Evolutionary conservation across 2,329 filamentous ascomycete species (phyloP).

Genomic region (Lachnellula subtilissima): DNA sequence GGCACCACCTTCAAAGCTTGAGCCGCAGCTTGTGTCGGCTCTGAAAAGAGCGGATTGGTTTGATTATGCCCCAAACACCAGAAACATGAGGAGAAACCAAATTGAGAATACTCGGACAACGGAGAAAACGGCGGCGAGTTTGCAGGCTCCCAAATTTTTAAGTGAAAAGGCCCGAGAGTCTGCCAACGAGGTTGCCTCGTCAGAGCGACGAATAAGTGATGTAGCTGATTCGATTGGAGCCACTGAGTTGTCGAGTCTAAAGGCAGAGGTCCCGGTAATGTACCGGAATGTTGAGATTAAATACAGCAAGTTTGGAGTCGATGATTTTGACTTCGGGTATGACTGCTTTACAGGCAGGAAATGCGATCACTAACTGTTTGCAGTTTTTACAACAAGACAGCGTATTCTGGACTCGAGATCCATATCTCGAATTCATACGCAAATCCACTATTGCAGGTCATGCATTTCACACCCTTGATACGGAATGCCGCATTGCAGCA

Average conservation of each 20-base stretch:
- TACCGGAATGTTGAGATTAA: slow-evolving; percentile 97
- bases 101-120: slow-evolving; percentile 68
- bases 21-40: slow-evolving; percentile 62
- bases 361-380: slow-evolving; percentile 11
- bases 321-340: slow-evolving; percentile 95
- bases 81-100: slow-evolving; percentile 73
- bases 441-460: slow-evolving; percentile 84
- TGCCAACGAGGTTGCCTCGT: slow-evolving; percentile 38
- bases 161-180: slow-evolving; percentile 84
- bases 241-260: slow-evolving; percentile 66
- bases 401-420: slow-evolving; percentile 86
- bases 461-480: slow-evolving; percentile 83
- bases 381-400: slow-evolving; percentile 91
- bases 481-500: slow-evolving; percentile 87
- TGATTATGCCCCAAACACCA: slow-evolving; percentile 71
- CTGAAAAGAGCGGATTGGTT: slow-evolving; percentile 72
- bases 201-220: slow-evolving; percentile 45
- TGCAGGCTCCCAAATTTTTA: slow-evolving; percentile 81
- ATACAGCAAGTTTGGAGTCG: slow-evolving; percentile 98
- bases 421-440: slow-evolving; percentile 97
- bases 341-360: slow-evolving; percentile 28
- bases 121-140: slow-evolving; percentile 55
- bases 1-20: slow-evolving; percentile 71
- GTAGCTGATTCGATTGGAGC: slow-evolving; percentile 62
- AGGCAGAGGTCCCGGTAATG: slow-evolving; percentile 78